phyloP scores from a whole-genome alignment of 345 rosid species.

The Aquilaria yunnanensis region DNA sequence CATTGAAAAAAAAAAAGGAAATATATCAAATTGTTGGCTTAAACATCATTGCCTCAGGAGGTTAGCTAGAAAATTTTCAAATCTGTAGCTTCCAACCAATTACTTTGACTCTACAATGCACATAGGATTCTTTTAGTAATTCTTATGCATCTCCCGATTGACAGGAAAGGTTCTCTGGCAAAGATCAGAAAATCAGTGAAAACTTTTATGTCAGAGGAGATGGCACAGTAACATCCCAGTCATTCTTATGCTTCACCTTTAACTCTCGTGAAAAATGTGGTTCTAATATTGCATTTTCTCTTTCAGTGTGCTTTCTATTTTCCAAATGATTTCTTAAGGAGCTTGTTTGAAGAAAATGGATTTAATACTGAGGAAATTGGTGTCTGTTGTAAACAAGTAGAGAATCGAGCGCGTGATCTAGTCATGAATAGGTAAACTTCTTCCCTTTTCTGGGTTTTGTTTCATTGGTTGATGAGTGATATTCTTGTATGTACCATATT shows the following conservation, averaged over 20 bases:
- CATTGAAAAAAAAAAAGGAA: too few species aligned
- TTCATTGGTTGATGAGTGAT: not conserved
- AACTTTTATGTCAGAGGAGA: conserved; percentile 92
- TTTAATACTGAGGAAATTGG: conserved; percentile 67
- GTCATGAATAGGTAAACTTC: conserved; percentile 67
- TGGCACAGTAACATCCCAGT: conserved; percentile 74
- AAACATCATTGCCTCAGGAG: too few species aligned
- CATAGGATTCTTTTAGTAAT: not conserved
- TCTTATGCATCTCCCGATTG: conserved; percentile 11
- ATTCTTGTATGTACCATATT: not conserved
- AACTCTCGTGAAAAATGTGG: conserved; percentile 3
- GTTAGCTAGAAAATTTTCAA: too few species aligned
- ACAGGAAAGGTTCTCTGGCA: conserved; percentile 82
- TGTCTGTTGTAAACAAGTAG: conserved; percentile 88
- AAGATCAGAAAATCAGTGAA: conserved; percentile 84
- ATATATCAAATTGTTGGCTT: too few species aligned
- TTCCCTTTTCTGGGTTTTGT: conserved; percentile 1
- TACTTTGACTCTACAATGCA: not conserved
- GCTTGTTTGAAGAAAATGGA: conserved; percentile 60
- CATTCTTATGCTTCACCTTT: conserved; percentile 1
- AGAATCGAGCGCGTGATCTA: conserved; percentile 77
- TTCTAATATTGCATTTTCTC: conserved; percentile 10
- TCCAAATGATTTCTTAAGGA: conserved; percentile 65
- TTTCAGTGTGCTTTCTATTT: conserved; percentile 91
- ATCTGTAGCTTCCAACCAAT: not conserved